A percentile compares a stretch with the other conserved stretches of the same genome.
These are phyloP conservation scores for Phytophthora sp. DNA, from an alignment of 352 stramenopile species.

Conservation along the genomic window DNA sequence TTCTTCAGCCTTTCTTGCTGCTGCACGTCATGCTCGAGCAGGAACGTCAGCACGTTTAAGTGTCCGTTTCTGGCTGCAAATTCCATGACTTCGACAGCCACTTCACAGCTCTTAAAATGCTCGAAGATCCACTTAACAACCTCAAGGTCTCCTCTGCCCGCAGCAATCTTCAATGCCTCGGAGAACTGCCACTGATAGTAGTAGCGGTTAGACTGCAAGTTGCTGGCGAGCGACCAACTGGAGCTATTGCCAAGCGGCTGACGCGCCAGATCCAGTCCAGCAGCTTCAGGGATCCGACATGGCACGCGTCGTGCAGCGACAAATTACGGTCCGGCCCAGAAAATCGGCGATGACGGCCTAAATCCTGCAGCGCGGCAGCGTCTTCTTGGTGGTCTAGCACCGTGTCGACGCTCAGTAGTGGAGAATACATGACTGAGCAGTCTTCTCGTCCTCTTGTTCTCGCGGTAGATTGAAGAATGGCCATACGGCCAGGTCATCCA, in stretches of 20 bases:
- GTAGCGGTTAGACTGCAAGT: slow-evolving; percentile 4
- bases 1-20: neutral
- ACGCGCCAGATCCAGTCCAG: slow-evolving; percentile 22
- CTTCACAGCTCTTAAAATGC: slow-evolving; percentile 14
- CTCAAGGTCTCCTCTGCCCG: neutral
- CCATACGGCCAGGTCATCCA: slow-evolving; percentile 7
- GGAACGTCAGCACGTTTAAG: slow-evolving; percentile 9
- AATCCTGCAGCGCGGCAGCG: slow-evolving; percentile 8
- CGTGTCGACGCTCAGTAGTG: slow-evolving; percentile 10
- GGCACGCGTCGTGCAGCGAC: slow-evolving; percentile 21
- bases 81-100: slow-evolving; percentile 20
- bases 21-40: slow-evolving; percentile 9
- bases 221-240: slow-evolving; percentile 2
- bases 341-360: slow-evolving; percentile 15
- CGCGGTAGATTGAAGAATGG: slow-evolving; percentile 15
- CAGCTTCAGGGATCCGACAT: slow-evolving; percentile 11
- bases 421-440: neutral
- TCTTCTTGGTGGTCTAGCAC: slow-evolving; percentile 2
- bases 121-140: slow-evolving; percentile 22
- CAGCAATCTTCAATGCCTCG: slow-evolving; percentile 12
- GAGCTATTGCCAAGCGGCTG: neutral
- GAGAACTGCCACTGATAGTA: slow-evolving; percentile 31
- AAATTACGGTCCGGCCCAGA: slow-evolving; percentile 10
- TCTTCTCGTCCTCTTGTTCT: no score
- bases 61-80: slow-evolving; percentile 11